A percentile compares a stretch with the other conserved stretches of the same genome.
Evolutionary conservation across 1,284 basidiomycete species (phyloP).

Genomic region (Stereum hirsutum): DNA sequence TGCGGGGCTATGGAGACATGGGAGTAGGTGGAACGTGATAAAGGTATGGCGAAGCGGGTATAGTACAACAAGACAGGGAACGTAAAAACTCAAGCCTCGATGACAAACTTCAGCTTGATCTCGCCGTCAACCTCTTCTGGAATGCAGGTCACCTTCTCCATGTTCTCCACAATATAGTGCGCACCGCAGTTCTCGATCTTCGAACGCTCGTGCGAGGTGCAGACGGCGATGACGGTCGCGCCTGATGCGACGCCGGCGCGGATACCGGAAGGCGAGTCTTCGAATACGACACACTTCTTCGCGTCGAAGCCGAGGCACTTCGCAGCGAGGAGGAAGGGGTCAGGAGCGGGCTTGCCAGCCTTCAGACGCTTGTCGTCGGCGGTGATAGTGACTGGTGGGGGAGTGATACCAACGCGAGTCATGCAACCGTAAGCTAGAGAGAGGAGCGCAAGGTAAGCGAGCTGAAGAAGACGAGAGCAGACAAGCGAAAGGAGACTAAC

Average conservation of each 20-base stretch:
- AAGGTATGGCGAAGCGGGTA: too few relatives aligned
- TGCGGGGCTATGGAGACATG: too few relatives aligned
- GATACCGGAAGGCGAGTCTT: slow-evolving; percentile 71
- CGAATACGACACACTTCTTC: slow-evolving; percentile 58
- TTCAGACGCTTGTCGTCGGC: slow-evolving; percentile 68
- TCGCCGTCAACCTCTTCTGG: not conserved
- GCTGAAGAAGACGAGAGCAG: not conserved
- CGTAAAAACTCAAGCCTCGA: not conserved
- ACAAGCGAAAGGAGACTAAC: slow-evolving; percentile 22
- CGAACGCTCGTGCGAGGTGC: not conserved
- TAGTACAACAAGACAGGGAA: too few relatives aligned
- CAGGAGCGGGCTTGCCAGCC: slow-evolving; percentile 60
- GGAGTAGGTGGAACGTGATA: too few relatives aligned
- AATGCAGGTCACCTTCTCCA: slow-evolving; percentile 2
- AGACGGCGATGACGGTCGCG: slow-evolving; percentile 65
- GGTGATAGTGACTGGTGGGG: slow-evolving; percentile 68
- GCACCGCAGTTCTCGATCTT: slow-evolving; percentile 3
- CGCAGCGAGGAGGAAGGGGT: slow-evolving; percentile 72
- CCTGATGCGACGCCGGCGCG: slow-evolving; percentile 65
- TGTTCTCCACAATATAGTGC: slow-evolving; percentile 3
- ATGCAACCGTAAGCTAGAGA: slow-evolving; percentile 56
- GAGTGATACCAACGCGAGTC: slow-evolving; percentile 62
- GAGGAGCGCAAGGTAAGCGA: slow-evolving; percentile 7
- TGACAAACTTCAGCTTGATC: slow-evolving; percentile 1
- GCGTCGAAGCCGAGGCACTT: slow-evolving; percentile 59